These are phyloP conservation scores for Daldinia concentrica DNA, from an alignment of 495 filamentous ascomycete genomes.

Conservation along the genomic window DNA sequence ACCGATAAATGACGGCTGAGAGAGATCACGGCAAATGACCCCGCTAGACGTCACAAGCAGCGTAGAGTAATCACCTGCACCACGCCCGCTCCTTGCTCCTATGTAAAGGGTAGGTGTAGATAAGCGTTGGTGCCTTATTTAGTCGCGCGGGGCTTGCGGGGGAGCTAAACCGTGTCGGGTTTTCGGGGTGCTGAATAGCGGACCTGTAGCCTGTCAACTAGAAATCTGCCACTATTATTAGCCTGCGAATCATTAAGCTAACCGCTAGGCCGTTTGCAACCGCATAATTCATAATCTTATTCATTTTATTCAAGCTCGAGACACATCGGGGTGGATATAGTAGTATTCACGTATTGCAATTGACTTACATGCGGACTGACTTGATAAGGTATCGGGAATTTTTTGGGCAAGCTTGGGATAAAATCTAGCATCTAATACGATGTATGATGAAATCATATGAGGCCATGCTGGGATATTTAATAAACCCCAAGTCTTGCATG, in stretches of 20 bases:
- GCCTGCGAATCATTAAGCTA: neutral
- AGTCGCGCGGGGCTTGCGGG: conserved; percentile 33
- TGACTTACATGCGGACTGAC: conserved; percentile 1
- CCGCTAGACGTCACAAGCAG: conserved; percentile 43
- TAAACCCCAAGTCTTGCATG: neutral
- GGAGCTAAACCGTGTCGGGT: conserved; percentile 11
- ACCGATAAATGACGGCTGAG: conserved; percentile 27
- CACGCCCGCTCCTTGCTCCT: neutral
- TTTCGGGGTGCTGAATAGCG: conserved; percentile 18
- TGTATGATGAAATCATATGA: neutral
- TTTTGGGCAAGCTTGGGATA: neutral
- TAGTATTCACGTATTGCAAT: neutral
- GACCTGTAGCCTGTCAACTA: conserved; percentile 7
- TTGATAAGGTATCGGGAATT: neutral
- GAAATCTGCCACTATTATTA: conserved; percentile 8
- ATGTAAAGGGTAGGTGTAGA: no score
- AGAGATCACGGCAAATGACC: conserved; percentile 41
- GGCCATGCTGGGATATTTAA: neutral
- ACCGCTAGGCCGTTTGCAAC: neutral
- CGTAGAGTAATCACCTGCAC: conserved; percentile 28
- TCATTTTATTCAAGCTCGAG: neutral
- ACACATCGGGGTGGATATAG: neutral
- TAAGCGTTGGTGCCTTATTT: conserved; percentile 41
- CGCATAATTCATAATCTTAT: neutral
- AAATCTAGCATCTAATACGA: neutral